phyloP scores from a whole-genome alignment of 2,329 filamentous ascomycete genomes.

The Fonsecaea nubica region DNA sequence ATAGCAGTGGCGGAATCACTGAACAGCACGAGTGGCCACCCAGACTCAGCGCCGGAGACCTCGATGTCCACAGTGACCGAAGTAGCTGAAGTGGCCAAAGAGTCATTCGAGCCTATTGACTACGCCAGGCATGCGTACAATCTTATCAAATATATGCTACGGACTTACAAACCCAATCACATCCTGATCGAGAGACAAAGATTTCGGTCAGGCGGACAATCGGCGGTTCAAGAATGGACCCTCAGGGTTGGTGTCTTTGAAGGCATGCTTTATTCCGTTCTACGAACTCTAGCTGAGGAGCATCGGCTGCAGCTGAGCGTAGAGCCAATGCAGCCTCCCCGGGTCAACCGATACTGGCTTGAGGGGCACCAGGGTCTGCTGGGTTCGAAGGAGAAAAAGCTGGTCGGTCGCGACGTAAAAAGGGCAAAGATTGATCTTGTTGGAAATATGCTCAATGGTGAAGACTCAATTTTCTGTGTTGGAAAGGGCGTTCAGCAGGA shows the following conservation, averaged over 20 bases:
- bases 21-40: not conserved
- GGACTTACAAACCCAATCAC: slow-evolving; percentile 64
- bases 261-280: slow-evolving; percentile 76
- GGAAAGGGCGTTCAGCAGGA: slow-evolving; percentile 14
- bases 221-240: slow-evolving; percentile 80
- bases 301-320: slow-evolving; percentile 55
- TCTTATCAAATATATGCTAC: slow-evolving; percentile 60
- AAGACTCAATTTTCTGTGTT: slow-evolving; percentile 19
- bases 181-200: slow-evolving; percentile 74
- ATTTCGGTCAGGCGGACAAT: slow-evolving; percentile 67
- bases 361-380: slow-evolving; percentile 38
- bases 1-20: slow-evolving; percentile 44
- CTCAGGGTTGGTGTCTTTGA: slow-evolving; percentile 81
- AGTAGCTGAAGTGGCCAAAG: slow-evolving; percentile 41
- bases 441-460: slow-evolving; percentile 25
- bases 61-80: slow-evolving; percentile 42
- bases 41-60: slow-evolving; percentile 2
- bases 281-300: slow-evolving; percentile 62
- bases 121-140: slow-evolving; percentile 64
- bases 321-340: slow-evolving; percentile 59
- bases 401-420: slow-evolving; percentile 46
- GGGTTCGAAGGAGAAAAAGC: slow-evolving; percentile 37
- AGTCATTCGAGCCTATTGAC: slow-evolving; percentile 60
- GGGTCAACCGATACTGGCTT: slow-evolving; percentile 64
- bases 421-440: slow-evolving; percentile 64